Base-by-base conservation (phyloP, 2,329 filamentous ascomycete genomes). In the Diaporthe batatas region DNA sequence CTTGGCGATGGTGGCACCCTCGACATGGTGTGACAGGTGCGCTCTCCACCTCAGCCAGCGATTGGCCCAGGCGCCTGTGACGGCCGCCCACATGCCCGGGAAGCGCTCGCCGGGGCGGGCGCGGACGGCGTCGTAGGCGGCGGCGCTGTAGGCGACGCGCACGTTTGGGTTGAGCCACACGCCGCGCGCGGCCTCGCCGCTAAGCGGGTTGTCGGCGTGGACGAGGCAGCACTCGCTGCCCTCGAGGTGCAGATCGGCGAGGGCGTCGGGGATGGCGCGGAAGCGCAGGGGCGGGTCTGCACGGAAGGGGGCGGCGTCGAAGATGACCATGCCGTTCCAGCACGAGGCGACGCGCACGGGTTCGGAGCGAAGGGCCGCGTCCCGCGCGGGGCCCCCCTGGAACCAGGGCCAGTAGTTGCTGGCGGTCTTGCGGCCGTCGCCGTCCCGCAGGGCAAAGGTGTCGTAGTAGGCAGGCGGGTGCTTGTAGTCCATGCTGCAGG, bases 161-260 rank as follows among this genome's bases (percentile, higher is more conserved):
- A 94, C 92, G 16, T 87, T 86, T 1, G 92, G 91, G 79, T 94
- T 94, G 51, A 94, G 78, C 79, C 86, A 94, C 7, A 94, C 89
- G 65, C 92, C 90, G 70, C 84, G 76, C 55, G 76, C 69, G 55
- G 81, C 76, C 7, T 80, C 80, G 71, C 78, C 78, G 6, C 86
- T 86, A 6, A 91, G 81, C 1, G 88, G 89, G 76, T 94, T 94
- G 77, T 94, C 92, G 2, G 90, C 89, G 78, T 94, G 92, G 70
- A 94, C 90, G 68, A 95, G 87, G 80, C 93, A 95, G 83, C 93
- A 95, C 81, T 95, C 93, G 18, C 90, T 93, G n/a, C 87, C 93
- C 80, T 95, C 93, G 34, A 95, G 84, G 78, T 94, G 92, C 34
- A 84, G 78, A 10, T 80, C 78, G 2, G 89, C 90, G 1, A 96